Base-by-base conservation (phyloP, 2,329 filamentous ascomycete species). In the Ceratocystis huliohia region DNA sequence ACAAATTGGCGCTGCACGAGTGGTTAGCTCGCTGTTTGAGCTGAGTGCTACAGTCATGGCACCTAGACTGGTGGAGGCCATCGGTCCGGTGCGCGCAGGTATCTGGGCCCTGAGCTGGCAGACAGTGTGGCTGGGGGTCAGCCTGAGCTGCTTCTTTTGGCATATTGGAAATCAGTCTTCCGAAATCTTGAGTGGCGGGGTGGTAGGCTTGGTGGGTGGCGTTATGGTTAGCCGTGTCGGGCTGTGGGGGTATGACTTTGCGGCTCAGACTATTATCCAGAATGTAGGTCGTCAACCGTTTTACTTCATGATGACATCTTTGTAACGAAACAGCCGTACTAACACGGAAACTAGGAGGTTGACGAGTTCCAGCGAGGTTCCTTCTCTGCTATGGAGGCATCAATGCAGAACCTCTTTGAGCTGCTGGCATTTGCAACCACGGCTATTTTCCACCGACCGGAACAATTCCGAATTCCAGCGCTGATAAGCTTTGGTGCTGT, bases 71-170 rank as follows among this genome's bases (percentile, higher is more conserved):
- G 85, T 84, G 78, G 70, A 70, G 1, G 75, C 74, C 48, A 80
- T 87, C 48, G 84, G 85, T 0, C 75, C 80, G 0, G 77, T 89
- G 6, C 77, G 88, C n/a, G 79, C 82, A 0, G 88, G 88, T 0
- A 78, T 91, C 2, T 91, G 88, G 88, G 84, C 84, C 69, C 72
- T 87, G 8, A 85, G 81, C 66, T 88, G 85, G 82, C 87, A 91
- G 72, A 76, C 87, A n/a, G 66, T 77, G 2, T 84, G 80, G 70
- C 75, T 86, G 3, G 76, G 76, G 1, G 76, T 73, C 0, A 82
- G 78, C 0, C 73, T 79, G 2, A 70, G 72, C 1, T 72, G 77
- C 20, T 82, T 82, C 70, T 77, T 77, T n/a, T 37, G 13, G 13
- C 70, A 70, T 63, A 72, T 69, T 1, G 70, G 72, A 10, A 50